A percentile compares a stretch with the other conserved stretches of the same genome.
These are phyloP conservation scores for Lizonia empirigonia DNA, from an alignment of 2,329 filamentous ascomycete species.

Conservation along the genomic window DNA sequence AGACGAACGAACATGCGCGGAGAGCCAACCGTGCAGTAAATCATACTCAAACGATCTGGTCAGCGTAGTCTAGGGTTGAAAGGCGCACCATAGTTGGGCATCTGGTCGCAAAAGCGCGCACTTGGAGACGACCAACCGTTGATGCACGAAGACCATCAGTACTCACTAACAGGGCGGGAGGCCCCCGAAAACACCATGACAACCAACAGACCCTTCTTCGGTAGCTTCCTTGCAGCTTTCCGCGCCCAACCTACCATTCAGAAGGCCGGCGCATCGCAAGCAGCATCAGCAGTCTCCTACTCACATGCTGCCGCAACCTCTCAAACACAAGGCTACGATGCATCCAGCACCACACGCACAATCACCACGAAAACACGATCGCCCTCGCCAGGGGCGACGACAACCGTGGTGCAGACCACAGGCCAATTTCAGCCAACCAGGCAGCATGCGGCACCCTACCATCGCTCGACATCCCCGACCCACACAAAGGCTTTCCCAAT, in stretches of 20 bases:
- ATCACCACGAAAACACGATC: slow-evolving; percentile 44
- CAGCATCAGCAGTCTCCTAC: slow-evolving; percentile 47
- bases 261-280: slow-evolving; percentile 58
- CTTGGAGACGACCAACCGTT: slow-evolving; percentile 18
- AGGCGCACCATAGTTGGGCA: background rate
- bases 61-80: background rate
- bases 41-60: background rate
- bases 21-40: background rate
- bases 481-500: slow-evolving; percentile 44
- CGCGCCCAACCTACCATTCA: slow-evolving; percentile 66
- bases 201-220: slow-evolving; percentile 69
- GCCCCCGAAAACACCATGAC: slow-evolving; percentile 56
- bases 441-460: slow-evolving; percentile 48
- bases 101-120: slow-evolving; percentile 1
- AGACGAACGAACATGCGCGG: slow-evolving; percentile 4
- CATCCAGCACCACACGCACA: slow-evolving; percentile 50
- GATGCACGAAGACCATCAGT: slow-evolving; percentile 39
- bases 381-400: slow-evolving; percentile 43
- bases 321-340: slow-evolving; percentile 45
- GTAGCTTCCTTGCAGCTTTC: slow-evolving; percentile 71
- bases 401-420: slow-evolving; percentile 48
- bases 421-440: slow-evolving; percentile 50
- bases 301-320: slow-evolving; percentile 44
- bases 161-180: slow-evolving; percentile 24
- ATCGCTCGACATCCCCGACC: slow-evolving; percentile 46